Evolutionary conservation across 352 stramenopile species (phyloP).

Genomic region (Phytophthora kernoviae): DNA sequence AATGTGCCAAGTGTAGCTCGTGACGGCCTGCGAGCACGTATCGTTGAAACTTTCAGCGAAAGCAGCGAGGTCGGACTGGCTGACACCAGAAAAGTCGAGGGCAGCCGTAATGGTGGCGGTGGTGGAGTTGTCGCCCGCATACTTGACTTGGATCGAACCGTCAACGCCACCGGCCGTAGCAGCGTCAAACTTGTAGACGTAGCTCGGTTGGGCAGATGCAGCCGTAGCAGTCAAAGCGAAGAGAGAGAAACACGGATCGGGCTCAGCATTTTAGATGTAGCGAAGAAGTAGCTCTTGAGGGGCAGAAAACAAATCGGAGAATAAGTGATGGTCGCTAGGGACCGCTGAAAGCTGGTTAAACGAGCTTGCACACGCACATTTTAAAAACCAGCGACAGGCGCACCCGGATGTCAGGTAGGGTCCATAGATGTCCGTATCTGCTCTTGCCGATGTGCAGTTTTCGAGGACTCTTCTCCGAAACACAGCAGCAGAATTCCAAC

Average conservation of each 20-base stretch:
- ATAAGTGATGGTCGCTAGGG: neutral
- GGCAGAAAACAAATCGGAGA: slow-evolving; percentile 6
- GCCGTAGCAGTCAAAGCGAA: slow-evolving; percentile 13
- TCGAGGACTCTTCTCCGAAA: too few relatives aligned
- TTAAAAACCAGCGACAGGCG: too few relatives aligned
- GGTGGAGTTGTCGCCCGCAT: slow-evolving; percentile 17
- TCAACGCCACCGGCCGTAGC: slow-evolving; percentile 24
- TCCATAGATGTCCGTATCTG: too few relatives aligned
- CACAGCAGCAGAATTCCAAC: too few relatives aligned
- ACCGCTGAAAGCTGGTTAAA: too few relatives aligned
- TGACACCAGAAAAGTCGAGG: slow-evolving; percentile 43
- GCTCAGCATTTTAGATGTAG: slow-evolving; percentile 11
- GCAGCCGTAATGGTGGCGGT: slow-evolving; percentile 32
- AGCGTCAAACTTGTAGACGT: slow-evolving; percentile 32
- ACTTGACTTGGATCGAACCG: slow-evolving; percentile 27
- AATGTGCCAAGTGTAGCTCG: slow-evolving; percentile 54
- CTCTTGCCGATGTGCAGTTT: too few relatives aligned
- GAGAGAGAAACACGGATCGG: slow-evolving; percentile 5
- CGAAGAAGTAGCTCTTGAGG: slow-evolving; percentile 3
- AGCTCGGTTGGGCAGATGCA: slow-evolving; percentile 5
- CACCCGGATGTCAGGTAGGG: too few relatives aligned
- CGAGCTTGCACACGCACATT: too few relatives aligned
- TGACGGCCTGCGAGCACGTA: slow-evolving; percentile 29
- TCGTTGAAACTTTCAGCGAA: slow-evolving; percentile 28
- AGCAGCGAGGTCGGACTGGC: slow-evolving; percentile 19